A percentile compares a stretch with the other conserved stretches of the same genome.
These are phyloP conservation scores for Boletus patriciae DNA, from an alignment of 768 basidiomycete species.

Conservation along the genomic window DNA sequence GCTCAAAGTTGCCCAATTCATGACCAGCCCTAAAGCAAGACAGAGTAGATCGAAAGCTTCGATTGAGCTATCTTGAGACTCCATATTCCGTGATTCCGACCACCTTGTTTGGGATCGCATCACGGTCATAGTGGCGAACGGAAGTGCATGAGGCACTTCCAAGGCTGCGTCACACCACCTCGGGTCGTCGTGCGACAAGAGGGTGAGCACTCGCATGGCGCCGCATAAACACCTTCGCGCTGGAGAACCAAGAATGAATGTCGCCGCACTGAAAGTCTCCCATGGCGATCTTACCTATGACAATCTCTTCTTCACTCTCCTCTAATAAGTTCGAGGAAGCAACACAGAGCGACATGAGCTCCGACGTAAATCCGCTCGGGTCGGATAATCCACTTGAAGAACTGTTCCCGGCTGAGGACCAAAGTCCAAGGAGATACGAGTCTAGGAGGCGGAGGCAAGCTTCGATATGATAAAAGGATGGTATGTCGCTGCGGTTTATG, in stretches of 20 bases:
- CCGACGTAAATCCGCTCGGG: conserved; percentile 39
- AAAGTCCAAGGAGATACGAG: conserved; percentile 58
- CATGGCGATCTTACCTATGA: conserved; percentile 17
- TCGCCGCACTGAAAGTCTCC: background rate
- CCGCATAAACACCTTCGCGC: conserved; percentile 54
- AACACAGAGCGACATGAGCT: conserved; percentile 52
- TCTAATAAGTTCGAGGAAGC: conserved; percentile 43
- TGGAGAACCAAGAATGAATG: conserved; percentile 9
- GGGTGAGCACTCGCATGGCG: conserved; percentile 66
- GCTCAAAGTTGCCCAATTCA: conserved; percentile 69
- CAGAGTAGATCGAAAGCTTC: conserved; percentile 69
- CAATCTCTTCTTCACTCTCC: conserved; percentile 16
- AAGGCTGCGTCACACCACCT: conserved; percentile 57
- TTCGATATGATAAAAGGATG: conserved; percentile 48
- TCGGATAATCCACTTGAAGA: conserved; percentile 8
- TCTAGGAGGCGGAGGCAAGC: conserved; percentile 63
- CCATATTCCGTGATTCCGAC: conserved; percentile 9
- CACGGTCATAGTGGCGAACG: conserved; percentile 49
- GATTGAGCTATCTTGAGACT: conserved; percentile 22
- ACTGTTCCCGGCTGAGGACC: conserved; percentile 36
- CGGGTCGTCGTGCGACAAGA: conserved; percentile 61
- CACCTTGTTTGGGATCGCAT: conserved; percentile 38
- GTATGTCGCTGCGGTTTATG: conserved; percentile 22
- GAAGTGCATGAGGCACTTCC: conserved; percentile 45
- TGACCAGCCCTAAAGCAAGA: conserved; percentile 71